Conservation (phyloP, 768 basidiomycete genomes). For the Termitomyces sp. region DNA sequence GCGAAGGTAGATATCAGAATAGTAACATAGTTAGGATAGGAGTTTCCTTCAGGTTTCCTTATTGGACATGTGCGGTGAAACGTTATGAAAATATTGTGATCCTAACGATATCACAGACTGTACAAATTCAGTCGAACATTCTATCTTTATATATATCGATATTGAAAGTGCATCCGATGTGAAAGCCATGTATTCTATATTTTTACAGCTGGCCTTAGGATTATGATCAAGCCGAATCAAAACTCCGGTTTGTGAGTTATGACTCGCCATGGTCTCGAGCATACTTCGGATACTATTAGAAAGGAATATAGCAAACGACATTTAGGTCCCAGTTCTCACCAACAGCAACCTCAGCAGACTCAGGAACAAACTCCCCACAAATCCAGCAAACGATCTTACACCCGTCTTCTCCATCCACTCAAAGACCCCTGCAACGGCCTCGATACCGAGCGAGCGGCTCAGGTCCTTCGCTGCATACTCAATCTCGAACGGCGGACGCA, state of each 20-base stretch:
- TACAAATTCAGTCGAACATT: not conserved
- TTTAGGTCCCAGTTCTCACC: not conserved
- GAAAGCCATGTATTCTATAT: not conserved
- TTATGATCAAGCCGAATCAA: not conserved
- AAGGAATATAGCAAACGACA: not conserved
- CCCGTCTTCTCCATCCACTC: constrained; percentile 32
- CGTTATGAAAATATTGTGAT: not conserved
- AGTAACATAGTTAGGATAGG: too few relatives aligned
- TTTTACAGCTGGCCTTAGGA: not conserved
- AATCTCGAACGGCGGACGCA: constrained; percentile 38
- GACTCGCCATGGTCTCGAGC: not conserved
- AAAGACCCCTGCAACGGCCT: constrained; percentile 27
- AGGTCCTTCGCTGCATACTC: constrained; percentile 27
- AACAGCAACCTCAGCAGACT: not conserved
- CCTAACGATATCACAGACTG: too few relatives aligned
- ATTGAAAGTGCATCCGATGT: not conserved
- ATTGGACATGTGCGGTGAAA: not conserved
- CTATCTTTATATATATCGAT: not conserved
- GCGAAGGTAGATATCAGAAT: too few relatives aligned
- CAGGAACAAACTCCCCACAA: not conserved
- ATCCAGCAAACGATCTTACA: not conserved
- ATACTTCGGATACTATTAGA: not conserved
- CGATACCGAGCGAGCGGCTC: constrained; percentile 8
- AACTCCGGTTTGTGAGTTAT: not conserved
- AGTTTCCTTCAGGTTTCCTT: not conserved